phyloP scores from a whole-genome alignment of 176 grass and related monocot species.

The Cenchrus fungigraminus region DNA sequence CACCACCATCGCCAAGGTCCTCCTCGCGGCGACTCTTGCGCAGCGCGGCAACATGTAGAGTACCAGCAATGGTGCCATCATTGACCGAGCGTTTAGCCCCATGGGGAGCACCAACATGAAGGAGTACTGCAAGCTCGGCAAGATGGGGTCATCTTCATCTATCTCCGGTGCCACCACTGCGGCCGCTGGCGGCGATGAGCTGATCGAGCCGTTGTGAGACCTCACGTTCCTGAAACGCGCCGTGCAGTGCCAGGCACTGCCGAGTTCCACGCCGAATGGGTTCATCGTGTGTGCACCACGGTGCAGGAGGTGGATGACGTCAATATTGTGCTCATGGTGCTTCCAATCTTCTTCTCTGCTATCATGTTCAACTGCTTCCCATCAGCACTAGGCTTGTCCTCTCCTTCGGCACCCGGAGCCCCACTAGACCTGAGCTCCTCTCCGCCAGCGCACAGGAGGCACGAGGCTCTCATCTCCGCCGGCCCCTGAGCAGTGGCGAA shows the following conservation, averaged over 20 bases:
- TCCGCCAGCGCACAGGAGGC: too few relatives aligned
- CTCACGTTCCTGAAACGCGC: constrained; percentile 70
- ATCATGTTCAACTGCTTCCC: constrained; percentile 85
- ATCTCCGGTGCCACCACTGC: background rate
- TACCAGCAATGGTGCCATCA: constrained; percentile 58
- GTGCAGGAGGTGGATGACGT: constrained; percentile 79
- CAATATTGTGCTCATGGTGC: constrained; percentile 83
- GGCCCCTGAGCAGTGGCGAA: too few relatives aligned
- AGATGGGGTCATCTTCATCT: background rate
- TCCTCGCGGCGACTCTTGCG: constrained; percentile 44
- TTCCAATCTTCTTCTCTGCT: constrained; percentile 87
- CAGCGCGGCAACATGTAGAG: constrained; percentile 33
- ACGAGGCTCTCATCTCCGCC: too few relatives aligned
- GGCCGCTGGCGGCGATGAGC: background rate
- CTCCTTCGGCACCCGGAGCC: too few relatives aligned
- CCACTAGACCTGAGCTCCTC: too few relatives aligned
- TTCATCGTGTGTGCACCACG: constrained; percentile 55
- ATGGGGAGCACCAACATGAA: constrained; percentile 30
- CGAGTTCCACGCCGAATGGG: background rate
- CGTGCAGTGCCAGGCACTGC: constrained; percentile 24
- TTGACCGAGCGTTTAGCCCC: constrained; percentile 67
- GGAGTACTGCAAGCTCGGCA: constrained; percentile 12
- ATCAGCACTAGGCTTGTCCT: too few relatives aligned
- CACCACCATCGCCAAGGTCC: constrained; percentile 75
- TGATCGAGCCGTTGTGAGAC: constrained; percentile 37